Evolutionary conservation across 164 flowering plant genomes (phyloP).

Genomic region (Macadamia integrifolia): DNA sequence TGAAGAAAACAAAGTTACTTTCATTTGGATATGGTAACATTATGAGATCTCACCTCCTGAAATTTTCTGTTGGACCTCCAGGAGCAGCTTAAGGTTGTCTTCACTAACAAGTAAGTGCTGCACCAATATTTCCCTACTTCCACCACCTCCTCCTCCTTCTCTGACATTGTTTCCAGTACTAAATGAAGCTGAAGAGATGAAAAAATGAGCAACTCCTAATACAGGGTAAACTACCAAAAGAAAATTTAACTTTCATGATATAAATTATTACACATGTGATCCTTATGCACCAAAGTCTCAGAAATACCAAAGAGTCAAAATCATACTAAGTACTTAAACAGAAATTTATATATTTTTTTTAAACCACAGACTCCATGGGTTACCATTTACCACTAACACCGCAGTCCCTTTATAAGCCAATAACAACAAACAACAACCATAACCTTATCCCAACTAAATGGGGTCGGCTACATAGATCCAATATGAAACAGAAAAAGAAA

Average conservation of each 20-base stretch:
- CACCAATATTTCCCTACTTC: conserved; percentile 62
- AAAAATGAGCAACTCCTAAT: neutral
- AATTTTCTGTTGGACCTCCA: conserved; percentile 55
- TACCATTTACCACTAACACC: no score
- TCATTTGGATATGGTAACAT: neutral
- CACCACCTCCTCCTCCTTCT: conserved; percentile 16
- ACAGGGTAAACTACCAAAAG: neutral
- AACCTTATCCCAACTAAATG: no score
- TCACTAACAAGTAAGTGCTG: conserved; percentile 90
- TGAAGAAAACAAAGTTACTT: neutral
- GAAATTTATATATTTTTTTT: no score
- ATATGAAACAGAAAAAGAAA: no score
- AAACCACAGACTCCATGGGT: no score
- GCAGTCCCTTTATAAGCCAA: no score
- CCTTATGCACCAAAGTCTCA: neutral
- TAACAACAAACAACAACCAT: no score
- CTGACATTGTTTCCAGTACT: conserved; percentile 40
- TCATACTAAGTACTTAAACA: no score
- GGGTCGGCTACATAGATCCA: no score
- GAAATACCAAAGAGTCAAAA: neutral
- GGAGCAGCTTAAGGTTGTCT: conserved; percentile 56
- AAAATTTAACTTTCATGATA: neutral
- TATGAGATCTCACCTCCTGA: conserved; percentile 39
- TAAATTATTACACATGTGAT: neutral
- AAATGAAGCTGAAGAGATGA: conserved; percentile 40